These are phyloP conservation scores for Xylariaceae sp. DNA, from an alignment of 2,329 filamentous ascomycete genomes.

Conservation along the genomic window DNA sequence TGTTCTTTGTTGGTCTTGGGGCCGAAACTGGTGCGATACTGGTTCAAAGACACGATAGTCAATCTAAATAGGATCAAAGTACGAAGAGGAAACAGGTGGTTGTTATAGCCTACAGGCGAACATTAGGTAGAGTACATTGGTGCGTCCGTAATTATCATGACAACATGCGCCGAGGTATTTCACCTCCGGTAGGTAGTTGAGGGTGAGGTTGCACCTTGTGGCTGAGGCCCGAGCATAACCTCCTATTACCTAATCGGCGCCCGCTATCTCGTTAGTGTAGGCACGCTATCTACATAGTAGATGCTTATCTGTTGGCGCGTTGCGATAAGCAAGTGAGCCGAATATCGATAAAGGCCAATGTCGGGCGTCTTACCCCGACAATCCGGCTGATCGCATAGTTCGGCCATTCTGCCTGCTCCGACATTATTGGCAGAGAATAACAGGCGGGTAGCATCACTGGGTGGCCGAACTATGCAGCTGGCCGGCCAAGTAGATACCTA, in stretches of 20 bases:
- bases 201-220: too few relatives aligned
- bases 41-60: neutral
- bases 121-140: neutral
- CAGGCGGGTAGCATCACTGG: too few relatives aligned
- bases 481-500: too few relatives aligned
- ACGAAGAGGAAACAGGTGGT: neutral
- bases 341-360: conserved; percentile 24
- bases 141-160: too few relatives aligned
- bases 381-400: too few relatives aligned
- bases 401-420: too few relatives aligned
- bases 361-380: neutral
- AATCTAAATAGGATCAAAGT: neutral
- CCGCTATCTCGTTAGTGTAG: neutral
- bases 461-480: too few relatives aligned
- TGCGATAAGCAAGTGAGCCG: conserved; percentile 25
- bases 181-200: too few relatives aligned
- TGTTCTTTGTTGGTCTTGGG: neutral
- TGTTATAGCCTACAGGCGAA: neutral
- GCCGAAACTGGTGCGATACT: neutral
- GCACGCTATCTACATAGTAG: conserved; percentile 1
- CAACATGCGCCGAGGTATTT: too few relatives aligned
- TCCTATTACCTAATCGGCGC: too few relatives aligned
- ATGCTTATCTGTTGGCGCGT: conserved; percentile 21
- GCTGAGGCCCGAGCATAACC: too few relatives aligned
- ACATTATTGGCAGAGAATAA: too few relatives aligned